Percentiles rank a stretch among this genome's conserved stretches.
Conservation (phyloP, 106 monocot genomes). For the Allium fistulosum region DNA sequence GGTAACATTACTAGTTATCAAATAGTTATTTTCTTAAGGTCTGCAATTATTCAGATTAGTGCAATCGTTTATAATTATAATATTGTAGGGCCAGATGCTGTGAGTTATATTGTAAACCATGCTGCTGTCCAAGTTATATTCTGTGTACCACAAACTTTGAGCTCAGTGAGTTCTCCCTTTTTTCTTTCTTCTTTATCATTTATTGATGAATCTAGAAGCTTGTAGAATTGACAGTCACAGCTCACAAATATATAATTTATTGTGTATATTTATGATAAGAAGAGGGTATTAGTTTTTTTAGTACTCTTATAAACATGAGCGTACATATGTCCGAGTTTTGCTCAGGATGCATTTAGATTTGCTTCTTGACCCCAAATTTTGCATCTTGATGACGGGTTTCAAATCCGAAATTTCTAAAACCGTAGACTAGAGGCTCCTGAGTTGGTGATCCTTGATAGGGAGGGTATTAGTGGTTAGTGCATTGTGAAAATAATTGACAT, state of each 20-base stretch:
- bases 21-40: not conserved
- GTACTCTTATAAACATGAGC: not conserved
- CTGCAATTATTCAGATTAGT: too few relatives aligned
- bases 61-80: too few relatives aligned
- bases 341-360: too few relatives aligned
- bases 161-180: conserved; percentile 47
- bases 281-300: not conserved
- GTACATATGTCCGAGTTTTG: too few relatives aligned
- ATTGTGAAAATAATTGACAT: too few relatives aligned
- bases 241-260: not conserved
- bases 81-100: conserved; percentile 94
- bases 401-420: too few relatives aligned
- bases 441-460: too few relatives aligned
- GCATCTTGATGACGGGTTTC: too few relatives aligned
- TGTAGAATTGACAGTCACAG: not conserved
- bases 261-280: not conserved
- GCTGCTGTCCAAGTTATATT: conserved; percentile 73
- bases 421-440: too few relatives aligned
- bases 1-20: conserved; percentile 34
- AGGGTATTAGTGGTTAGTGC: too few relatives aligned
- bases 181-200: not conserved
- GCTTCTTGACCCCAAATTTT: too few relatives aligned
- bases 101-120: conserved; percentile 84
- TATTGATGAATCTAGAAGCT: not conserved
- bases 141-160: conserved; percentile 76